Conservation (phyloP, 1,139 yeast species). For the Williopsis jadinii region DNA sequence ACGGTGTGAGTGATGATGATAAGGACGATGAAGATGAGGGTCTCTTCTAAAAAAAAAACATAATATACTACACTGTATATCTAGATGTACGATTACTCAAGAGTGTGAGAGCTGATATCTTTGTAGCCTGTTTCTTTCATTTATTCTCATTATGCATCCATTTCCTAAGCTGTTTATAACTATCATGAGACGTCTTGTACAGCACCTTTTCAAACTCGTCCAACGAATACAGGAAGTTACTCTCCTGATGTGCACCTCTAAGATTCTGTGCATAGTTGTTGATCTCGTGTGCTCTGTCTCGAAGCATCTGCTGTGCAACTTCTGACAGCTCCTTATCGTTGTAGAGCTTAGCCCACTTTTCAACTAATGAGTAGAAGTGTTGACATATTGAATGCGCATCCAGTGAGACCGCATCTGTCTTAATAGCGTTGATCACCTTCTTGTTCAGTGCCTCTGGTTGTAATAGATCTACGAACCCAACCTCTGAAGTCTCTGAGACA, state of each 20-base stretch:
- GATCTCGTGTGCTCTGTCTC: slow-evolving; percentile 60
- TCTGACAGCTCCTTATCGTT: slow-evolving; percentile 56
- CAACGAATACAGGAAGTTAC: slow-evolving; percentile 52
- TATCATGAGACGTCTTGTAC: slow-evolving; percentile 52
- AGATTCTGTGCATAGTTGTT: slow-evolving; percentile 65
- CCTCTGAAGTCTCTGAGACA: slow-evolving; percentile 21
- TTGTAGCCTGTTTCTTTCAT: not conserved
- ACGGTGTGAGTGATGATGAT: slow-evolving; percentile 22
- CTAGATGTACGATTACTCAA: not conserved
- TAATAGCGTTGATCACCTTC: slow-evolving; percentile 73
- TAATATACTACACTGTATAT: not conserved
- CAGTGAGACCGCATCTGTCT: slow-evolving; percentile 60
- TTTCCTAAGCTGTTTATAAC: slow-evolving; percentile 53
- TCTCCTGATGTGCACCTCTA: slow-evolving; percentile 27
- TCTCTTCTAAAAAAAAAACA: not conserved
- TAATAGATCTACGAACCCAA: slow-evolving; percentile 59
- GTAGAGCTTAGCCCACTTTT: slow-evolving; percentile 69
- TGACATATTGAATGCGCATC: slow-evolving; percentile 65
- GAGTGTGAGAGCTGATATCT: too few species aligned
- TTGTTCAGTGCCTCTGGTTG: slow-evolving; percentile 61
- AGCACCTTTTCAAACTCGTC: slow-evolving; percentile 71
- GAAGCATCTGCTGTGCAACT: slow-evolving; percentile 45
- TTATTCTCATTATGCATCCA: slow-evolving; percentile 38
- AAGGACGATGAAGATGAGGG: slow-evolving; percentile 21
- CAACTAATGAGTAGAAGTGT: slow-evolving; percentile 60